Conservation (phyloP, 805 yeast species). For the Nakazawaea laoshanensis region DNA sequence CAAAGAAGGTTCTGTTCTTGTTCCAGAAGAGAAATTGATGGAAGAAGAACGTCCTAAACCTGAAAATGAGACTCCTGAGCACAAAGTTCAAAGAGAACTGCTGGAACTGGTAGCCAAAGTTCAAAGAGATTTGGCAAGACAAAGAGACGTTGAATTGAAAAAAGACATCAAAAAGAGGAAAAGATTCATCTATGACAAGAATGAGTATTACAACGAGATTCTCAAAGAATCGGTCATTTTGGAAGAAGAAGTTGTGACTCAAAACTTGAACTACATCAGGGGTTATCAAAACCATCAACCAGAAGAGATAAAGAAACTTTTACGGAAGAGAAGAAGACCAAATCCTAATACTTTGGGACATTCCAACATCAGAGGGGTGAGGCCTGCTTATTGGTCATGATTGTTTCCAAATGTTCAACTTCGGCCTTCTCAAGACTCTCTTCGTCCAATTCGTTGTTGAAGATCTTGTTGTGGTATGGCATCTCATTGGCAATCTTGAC, state of each 20-base stretch:
- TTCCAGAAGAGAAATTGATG: conserved; percentile 7
- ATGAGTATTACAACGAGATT: conserved; percentile 1
- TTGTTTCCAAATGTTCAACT: not conserved
- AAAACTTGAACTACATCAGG: conserved; percentile 8
- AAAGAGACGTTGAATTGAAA: conserved; percentile 2
- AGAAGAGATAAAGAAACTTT: conserved; percentile 21
- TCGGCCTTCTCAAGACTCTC: not conserved
- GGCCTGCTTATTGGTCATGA: conserved; percentile 31
- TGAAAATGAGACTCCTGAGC: not conserved
- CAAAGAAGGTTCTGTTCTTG: conserved; percentile 11
- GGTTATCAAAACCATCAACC: conserved; percentile 8
- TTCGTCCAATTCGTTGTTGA: not conserved
- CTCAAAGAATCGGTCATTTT: conserved; percentile 8
- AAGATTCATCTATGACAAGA: conserved; percentile 4
- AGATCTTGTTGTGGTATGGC: conserved; percentile 14
- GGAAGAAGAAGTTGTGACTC: conserved; percentile 10
- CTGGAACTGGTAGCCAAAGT: conserved; percentile 2
- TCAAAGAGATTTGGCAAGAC: conserved; percentile 1
- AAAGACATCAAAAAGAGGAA: conserved; percentile 8
- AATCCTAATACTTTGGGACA: conserved; percentile 40
- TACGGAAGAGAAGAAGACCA: conserved; percentile 34
- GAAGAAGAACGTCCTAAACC: conserved; percentile 3
- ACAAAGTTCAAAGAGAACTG: not conserved
- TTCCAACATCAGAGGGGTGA: conserved; percentile 33
- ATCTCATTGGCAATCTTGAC: conserved; percentile 24